A percentile compares a stretch with the other conserved stretches of the same genome.
phyloP scores from a whole-genome alignment of 108 stramenopile species.

The Hondaea fermentalgiana region DNA sequence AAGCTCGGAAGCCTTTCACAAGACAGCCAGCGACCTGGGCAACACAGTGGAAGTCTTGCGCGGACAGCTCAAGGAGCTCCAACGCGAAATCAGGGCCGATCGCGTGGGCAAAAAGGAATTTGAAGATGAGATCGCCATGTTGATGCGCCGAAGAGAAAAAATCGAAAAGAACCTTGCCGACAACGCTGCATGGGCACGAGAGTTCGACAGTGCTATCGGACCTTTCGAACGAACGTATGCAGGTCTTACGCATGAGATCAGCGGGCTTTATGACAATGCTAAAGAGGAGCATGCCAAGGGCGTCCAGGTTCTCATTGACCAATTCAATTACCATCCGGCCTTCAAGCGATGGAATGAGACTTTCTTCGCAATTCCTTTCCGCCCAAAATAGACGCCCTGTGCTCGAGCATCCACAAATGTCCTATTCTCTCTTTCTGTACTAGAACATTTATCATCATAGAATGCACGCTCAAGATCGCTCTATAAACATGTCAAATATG shows the following conservation, averaged over 20 bases:
- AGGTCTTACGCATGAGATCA: not conserved
- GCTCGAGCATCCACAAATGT: too few relatives aligned
- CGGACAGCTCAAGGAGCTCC: not conserved
- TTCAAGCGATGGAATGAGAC: slow-evolving; percentile 13
- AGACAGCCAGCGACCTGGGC: slow-evolving; percentile 1
- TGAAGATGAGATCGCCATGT: not conserved
- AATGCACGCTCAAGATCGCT: too few relatives aligned
- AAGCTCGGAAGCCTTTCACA: not conserved
- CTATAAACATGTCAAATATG: not conserved
- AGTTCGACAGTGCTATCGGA: not conserved
- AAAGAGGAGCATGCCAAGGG: slow-evolving; percentile 5
- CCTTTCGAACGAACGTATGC: not conserved
- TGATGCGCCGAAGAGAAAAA: not conserved
- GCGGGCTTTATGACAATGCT: not conserved
- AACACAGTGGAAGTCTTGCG: not conserved
- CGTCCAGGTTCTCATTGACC: not conserved
- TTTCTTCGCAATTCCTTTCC: not conserved
- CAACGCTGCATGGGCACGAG: not conserved
- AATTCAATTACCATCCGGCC: slow-evolving; percentile 12
- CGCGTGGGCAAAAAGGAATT: slow-evolving; percentile 13
- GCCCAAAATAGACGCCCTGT: not conserved
- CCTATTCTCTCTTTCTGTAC: too few relatives aligned
- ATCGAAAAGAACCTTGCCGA: not conserved
- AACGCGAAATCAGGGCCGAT: not conserved
- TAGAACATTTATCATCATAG: too few relatives aligned